Evolutionary conservation across 1,284 basidiomycete genomes (phyloP).

Genomic region (Neotropicomus parvogracilis): DNA sequence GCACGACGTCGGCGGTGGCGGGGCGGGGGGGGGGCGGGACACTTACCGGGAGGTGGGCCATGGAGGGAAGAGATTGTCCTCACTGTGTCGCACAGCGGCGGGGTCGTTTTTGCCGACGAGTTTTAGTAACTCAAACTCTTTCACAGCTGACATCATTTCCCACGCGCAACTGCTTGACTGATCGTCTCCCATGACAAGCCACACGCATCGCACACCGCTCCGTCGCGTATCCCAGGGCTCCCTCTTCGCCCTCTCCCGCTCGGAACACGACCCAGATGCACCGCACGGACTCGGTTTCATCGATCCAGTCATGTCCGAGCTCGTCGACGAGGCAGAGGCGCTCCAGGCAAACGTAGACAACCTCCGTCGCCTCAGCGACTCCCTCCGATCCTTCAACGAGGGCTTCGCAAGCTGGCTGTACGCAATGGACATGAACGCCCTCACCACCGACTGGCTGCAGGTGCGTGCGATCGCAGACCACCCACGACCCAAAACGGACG

Average conservation of each 20-base stretch:
- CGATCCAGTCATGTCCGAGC: slow-evolving; percentile 78
- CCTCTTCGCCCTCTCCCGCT: slow-evolving; percentile 78
- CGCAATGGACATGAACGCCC: slow-evolving; percentile 90
- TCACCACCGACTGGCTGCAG: slow-evolving; percentile 90
- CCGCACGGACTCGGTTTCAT: slow-evolving; percentile 85
- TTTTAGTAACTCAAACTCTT: slow-evolving; percentile 1
- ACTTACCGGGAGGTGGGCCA: too few relatives aligned
- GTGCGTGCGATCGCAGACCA: slow-evolving; percentile 38
- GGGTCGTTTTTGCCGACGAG: slow-evolving; percentile 5
- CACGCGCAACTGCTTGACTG: slow-evolving; percentile 14
- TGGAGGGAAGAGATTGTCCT: slow-evolving; percentile 1
- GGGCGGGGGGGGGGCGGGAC: background rate
- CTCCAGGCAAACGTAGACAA: slow-evolving; percentile 75
- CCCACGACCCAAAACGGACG: background rate
- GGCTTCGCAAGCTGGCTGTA: slow-evolving; percentile 90
- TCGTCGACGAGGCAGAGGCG: slow-evolving; percentile 82
- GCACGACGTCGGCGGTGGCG: background rate
- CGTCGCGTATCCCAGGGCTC: slow-evolving; percentile 90
- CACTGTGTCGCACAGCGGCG: slow-evolving; percentile 21
- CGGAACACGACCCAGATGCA: slow-evolving; percentile 64
- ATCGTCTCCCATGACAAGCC: slow-evolving; percentile 20
- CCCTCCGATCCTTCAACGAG: slow-evolving; percentile 86
- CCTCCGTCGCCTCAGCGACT: slow-evolving; percentile 68
- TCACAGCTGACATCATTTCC: slow-evolving; percentile 16
- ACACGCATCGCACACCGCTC: slow-evolving; percentile 69